Evolutionary conservation across 805 yeast genomes (phyloP).

Genomic region (Ogataea nonfermentans): DNA sequence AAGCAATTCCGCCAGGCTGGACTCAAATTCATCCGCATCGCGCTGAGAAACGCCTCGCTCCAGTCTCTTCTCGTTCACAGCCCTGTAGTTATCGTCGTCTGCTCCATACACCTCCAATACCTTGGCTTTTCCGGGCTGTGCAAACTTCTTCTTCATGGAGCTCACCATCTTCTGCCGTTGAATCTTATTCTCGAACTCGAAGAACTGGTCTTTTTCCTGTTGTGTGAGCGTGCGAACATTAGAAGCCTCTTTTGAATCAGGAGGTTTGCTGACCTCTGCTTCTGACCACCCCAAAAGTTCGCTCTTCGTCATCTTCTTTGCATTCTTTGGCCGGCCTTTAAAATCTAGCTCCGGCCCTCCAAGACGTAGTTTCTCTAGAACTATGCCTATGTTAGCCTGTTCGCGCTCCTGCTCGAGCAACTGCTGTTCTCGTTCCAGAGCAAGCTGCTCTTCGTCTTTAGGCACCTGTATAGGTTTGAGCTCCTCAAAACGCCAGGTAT

Average conservation of each 20-base stretch:
- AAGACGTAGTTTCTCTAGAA: constrained; percentile 10
- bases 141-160: constrained; percentile 14
- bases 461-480: constrained; percentile 6
- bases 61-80: constrained; percentile 15
- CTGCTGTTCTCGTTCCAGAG: constrained; percentile 12
- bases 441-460: constrained; percentile 16
- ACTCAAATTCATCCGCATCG: constrained; percentile 15
- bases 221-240: constrained; percentile 13
- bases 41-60: constrained; percentile 3
- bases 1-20: constrained; percentile 24
- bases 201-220: constrained; percentile 24
- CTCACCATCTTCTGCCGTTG: constrained; percentile 22
- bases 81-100: constrained; percentile 18
- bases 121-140: constrained; percentile 5
- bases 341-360: constrained; percentile 10
- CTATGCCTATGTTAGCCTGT: constrained; percentile 7
- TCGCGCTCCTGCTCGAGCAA: constrained; percentile 12
- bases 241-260: neutral
- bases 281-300: constrained; percentile 19
- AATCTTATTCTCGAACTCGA: constrained; percentile 22
- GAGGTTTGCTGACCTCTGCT: neutral
- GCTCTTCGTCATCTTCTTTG: constrained; percentile 12
- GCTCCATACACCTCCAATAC: constrained; percentile 18
- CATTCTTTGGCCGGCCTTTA: constrained; percentile 3
- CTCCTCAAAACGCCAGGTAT: constrained; percentile 33